Percentiles rank a stretch among this genome's conserved stretches.
These are phyloP conservation scores for Glaciozyma martinii DNA, from an alignment of 768 basidiomycete genomes.

Conservation along the genomic window DNA sequence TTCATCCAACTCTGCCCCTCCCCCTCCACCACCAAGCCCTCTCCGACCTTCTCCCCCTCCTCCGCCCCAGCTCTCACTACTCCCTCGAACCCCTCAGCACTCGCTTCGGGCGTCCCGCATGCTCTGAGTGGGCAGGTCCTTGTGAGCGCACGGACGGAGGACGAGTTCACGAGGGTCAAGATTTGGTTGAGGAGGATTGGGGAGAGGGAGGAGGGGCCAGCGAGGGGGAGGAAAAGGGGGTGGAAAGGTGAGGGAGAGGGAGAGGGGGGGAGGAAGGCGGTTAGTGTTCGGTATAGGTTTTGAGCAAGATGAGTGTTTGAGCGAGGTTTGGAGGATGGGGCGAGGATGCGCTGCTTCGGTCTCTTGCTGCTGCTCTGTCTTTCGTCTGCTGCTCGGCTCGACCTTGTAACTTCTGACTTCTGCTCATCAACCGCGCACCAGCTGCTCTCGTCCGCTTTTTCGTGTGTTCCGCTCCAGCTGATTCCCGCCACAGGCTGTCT, in stretches of 20 bases:
- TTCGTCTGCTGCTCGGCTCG: no score
- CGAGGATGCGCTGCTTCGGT: no score
- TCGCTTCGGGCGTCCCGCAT: neutral
- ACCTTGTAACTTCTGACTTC: no score
- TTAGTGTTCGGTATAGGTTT: neutral
- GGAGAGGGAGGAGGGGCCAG: neutral
- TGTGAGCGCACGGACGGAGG: neutral
- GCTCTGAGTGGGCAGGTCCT: neutral
- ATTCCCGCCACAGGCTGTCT: no score
- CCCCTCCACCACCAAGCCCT: neutral
- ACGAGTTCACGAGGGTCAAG: constrained; percentile 1
- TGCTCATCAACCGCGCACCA: no score
- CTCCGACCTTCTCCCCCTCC: neutral
- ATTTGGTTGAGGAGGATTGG: neutral
- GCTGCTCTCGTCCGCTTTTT: no score
- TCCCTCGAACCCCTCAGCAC: constrained; percentile 1
- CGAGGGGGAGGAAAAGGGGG: neutral
- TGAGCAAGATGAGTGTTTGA: neutral
- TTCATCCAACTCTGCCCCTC: constrained; percentile 26
- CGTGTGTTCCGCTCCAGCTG: no score
- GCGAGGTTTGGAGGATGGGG: no score
- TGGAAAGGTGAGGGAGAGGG: neutral
- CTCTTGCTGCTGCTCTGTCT: no score
- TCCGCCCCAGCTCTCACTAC: constrained; percentile 14
- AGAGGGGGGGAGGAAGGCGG: neutral